A percentile compares a stretch with the other conserved stretches of the same genome.
Evolutionary conservation across 495 filamentous ascomycete species (phyloP).

Genomic region (Rostrohypoxylon terebratum): DNA sequence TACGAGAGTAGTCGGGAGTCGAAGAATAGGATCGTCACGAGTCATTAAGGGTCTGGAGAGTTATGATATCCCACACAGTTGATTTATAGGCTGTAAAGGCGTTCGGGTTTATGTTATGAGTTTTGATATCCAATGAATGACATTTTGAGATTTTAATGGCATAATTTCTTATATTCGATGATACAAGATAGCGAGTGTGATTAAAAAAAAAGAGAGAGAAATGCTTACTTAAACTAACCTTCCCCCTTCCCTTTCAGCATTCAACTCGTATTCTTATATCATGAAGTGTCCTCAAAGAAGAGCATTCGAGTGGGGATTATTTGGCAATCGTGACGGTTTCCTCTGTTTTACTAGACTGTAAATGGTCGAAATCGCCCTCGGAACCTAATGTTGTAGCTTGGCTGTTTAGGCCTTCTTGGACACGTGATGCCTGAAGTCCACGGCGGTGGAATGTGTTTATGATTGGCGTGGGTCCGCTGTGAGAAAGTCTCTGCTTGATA

Average conservation of each 20-base stretch:
- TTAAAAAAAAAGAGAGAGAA: no score
- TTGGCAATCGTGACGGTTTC: not conserved
- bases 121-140: constrained; percentile 8
- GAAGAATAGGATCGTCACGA: constrained; percentile 7
- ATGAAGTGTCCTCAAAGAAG: not conserved
- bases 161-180: not conserved
- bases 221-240: no score
- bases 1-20: not conserved
- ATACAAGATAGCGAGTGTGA: not conserved
- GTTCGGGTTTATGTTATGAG: not conserved
- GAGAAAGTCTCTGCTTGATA: not conserved
- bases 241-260: no score
- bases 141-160: not conserved
- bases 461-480: not conserved
- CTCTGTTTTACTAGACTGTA: not conserved
- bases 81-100: not conserved
- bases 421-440: not conserved
- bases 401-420: not conserved
- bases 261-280: no score
- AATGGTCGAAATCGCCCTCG: not conserved
- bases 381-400: not conserved
- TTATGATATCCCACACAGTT: not conserved
- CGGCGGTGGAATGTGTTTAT: not conserved
- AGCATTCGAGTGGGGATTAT: not conserved
- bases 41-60: not conserved